Base-by-base conservation (phyloP, 2,329 filamentous ascomycete species). In the Diaporthe eres region DNA sequence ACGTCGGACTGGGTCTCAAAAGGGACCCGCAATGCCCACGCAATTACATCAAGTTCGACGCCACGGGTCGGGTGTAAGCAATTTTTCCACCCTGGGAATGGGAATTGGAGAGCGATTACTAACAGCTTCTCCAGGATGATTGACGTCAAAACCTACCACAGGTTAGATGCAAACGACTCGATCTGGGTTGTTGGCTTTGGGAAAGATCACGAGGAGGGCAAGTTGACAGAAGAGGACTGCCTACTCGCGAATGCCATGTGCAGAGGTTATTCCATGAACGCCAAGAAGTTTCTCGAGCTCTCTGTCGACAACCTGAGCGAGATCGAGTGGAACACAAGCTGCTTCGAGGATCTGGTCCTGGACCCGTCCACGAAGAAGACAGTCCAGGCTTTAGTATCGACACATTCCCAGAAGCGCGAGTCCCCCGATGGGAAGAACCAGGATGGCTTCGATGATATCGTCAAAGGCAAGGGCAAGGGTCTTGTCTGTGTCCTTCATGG, bases 71-170 rank as follows among this genome's bases (percentile, higher is more conserved):
- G 47, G 79, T 85, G 63, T 68, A 51, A 51, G 63, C 31, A 17
- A 10, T 8, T 7, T 37, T 31, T 31, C 60, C 17, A 44, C 17
- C 17, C 42, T 25, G 3, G 2, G 39, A n/a, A 3, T 19, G 37
- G 60, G 10, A 13, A 8, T 44, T 19, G n/a, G 3, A 9, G 19
- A 39, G 8, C 2, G n/a, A 37, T 25, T 51, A 13, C 63, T 67
- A 51, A 67, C 44, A 25, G n/a, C 13, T 10, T 17, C 13, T 51
- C 31, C n/a, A 68, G 63, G 39, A 84, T 85, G 82, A 79, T 85
- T 68, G 83, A 85, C 77, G 80, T 80, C 75, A 81, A 82, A 70
- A 83, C 83, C 3, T 84, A 81, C 78, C 80, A 82, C 61, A 79
- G 81, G 19, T 71, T 81, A 67, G 79, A 81, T 31, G 76, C 81